A percentile compares a stretch with the other conserved stretches of the same genome.
These are phyloP conservation scores for Cynara cardunculus DNA, from an alignment of 129 eudicot species.

Conservation along the genomic window DNA sequence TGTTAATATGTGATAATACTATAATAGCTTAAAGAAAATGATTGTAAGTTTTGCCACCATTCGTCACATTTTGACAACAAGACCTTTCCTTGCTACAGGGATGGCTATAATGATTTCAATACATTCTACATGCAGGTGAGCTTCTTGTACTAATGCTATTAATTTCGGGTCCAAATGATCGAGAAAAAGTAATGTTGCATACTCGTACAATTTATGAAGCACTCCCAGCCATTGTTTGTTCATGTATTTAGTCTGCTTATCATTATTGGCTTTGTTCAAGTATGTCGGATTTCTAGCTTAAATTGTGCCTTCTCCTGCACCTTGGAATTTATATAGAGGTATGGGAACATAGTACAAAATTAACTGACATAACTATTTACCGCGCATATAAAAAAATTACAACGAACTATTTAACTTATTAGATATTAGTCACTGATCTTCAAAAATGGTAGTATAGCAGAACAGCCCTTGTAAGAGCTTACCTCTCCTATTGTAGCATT, in stretches of 20 bases:
- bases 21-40: not conserved
- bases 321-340: not conserved
- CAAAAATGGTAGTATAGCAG: not conserved
- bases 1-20: not conserved
- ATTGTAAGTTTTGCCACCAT: not conserved
- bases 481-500: not conserved
- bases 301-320: not conserved
- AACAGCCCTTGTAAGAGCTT: not conserved
- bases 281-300: not conserved
- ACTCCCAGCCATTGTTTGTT: not conserved
- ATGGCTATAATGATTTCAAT: slow-evolving; percentile 98
- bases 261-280: not conserved
- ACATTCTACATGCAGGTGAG: slow-evolving; percentile 98
- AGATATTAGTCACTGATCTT: slow-evolving; percentile 2
- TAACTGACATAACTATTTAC: not conserved
- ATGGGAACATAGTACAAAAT: not conserved
- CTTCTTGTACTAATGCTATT: not conserved
- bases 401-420: not conserved
- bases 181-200: not conserved
- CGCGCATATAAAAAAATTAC: not conserved
- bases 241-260: slow-evolving; percentile 1
- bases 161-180: slow-evolving; percentile 1
- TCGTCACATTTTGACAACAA: slow-evolving; percentile 9
- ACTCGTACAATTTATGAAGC: not conserved
- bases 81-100: slow-evolving; percentile 54